Percentiles rank a stretch among this genome's conserved stretches.
These are phyloP conservation scores for Kokia cookei DNA, from an alignment of 441 rosid species.

Conservation along the genomic window DNA sequence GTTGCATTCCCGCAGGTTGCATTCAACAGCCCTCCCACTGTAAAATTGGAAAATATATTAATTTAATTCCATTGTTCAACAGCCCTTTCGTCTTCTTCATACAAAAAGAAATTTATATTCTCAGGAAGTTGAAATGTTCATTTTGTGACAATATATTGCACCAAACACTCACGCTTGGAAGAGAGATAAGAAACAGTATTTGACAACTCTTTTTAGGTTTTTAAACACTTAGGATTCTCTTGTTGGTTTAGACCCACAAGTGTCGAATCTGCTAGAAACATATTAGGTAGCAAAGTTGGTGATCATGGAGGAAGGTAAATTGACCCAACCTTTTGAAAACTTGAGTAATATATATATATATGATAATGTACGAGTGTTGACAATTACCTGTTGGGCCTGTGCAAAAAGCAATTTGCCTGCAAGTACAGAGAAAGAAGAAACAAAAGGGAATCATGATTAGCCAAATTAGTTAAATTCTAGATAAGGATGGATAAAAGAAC, in stretches of 20 bases:
- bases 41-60: background rate
- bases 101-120: background rate
- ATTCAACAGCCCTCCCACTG: slow-evolving; percentile 90
- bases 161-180: background rate
- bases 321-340: background rate
- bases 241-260: background rate
- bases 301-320: background rate
- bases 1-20: slow-evolving; percentile 99
- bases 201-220: background rate
- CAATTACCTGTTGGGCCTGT: slow-evolving; percentile 86
- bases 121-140: background rate
- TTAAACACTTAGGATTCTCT: background rate
- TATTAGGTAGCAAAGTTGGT: background rate
- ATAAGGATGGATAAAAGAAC: background rate
- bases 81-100: background rate
- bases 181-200: background rate
- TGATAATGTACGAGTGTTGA: too few species aligned
- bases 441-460: background rate
- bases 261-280: background rate
- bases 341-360: too few species aligned
- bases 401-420: slow-evolving; percentile 82
- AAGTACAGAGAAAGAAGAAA: background rate
- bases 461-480: background rate
- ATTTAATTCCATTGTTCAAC: background rate
- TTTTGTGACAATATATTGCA: background rate